Percentiles rank a stretch among this genome's conserved stretches.
phyloP scores from a whole-genome alignment of 2,329 filamentous ascomycete species.

The Drechslerella coelobrocha region DNA sequence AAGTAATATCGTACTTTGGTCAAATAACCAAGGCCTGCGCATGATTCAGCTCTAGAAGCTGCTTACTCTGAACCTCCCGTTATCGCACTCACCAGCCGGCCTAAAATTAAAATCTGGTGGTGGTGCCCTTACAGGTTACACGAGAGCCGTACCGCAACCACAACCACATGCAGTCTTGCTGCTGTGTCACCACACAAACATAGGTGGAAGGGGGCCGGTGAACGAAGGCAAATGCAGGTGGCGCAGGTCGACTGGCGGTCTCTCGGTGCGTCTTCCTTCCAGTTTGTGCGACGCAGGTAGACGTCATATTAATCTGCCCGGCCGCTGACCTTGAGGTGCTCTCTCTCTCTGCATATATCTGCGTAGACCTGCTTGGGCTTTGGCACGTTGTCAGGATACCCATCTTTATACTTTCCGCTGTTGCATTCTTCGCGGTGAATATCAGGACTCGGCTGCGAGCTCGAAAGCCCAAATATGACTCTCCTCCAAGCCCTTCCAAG shows the following conservation, averaged over 20 bases:
- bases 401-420: background rate
- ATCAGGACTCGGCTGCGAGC: conserved; percentile 12
- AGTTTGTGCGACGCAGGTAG: too few species aligned
- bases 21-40: too few species aligned
- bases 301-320: too few species aligned
- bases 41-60: too few species aligned
- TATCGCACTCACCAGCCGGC: too few species aligned
- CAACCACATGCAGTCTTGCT: too few species aligned
- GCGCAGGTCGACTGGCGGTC: background rate
- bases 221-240: background rate
- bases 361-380: conserved; percentile 41
- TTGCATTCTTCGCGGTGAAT: conserved; percentile 15
- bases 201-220: background rate
- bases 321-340: background rate
- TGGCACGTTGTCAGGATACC: conserved; percentile 37
- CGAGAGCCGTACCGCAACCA: too few species aligned
- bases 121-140: too few species aligned
- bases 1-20: too few species aligned
- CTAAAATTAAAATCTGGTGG: too few species aligned
- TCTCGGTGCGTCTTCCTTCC: background rate
- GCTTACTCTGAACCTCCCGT: too few species aligned
- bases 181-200: background rate
- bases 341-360: background rate
- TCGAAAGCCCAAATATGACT: conserved; percentile 2
- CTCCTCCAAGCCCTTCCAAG: conserved; percentile 42